Percentiles rank a stretch among this genome's conserved stretches.
phyloP scores from a whole-genome alignment of 1,284 basidiomycete species.

The Marasmius oreades region DNA sequence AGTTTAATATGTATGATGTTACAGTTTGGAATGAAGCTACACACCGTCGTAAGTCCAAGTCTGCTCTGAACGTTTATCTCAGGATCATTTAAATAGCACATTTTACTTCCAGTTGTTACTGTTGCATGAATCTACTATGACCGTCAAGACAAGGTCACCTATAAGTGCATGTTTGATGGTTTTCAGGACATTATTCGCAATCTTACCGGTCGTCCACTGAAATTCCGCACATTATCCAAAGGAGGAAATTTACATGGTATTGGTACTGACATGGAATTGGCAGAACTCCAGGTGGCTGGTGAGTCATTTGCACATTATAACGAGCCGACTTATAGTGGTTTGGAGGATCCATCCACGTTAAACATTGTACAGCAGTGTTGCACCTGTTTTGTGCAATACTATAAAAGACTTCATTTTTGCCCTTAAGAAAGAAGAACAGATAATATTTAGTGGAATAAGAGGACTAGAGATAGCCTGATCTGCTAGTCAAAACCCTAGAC shows the following conservation, averaged over 20 bases:
- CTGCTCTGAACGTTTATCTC: not conserved
- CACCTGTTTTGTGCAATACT: too few species aligned
- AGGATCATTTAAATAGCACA: not conserved
- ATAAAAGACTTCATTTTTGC: too few species aligned
- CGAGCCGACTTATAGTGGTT: slow-evolving; percentile 6
- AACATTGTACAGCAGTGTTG: too few species aligned
- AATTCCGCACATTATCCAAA: not conserved
- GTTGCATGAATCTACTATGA: slow-evolving; percentile 1
- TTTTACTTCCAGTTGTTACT: slow-evolving; percentile 4
- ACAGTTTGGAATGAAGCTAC: slow-evolving; percentile 7
- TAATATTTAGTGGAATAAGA: too few species aligned
- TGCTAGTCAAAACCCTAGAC: too few species aligned
- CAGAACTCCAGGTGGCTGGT: slow-evolving; percentile 1
- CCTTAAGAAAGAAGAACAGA: too few species aligned
- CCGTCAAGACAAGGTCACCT: not conserved
- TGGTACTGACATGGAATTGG: slow-evolving; percentile 8
- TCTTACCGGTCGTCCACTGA: not conserved
- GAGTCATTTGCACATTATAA: slow-evolving; percentile 2
- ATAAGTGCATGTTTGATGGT: slow-evolving; percentile 5
- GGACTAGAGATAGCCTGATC: too few species aligned
- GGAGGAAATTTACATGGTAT: slow-evolving; percentile 3
- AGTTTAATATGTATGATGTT: slow-evolving; percentile 6
- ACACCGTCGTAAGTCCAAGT: too few species aligned
- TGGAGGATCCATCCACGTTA: too few species aligned
- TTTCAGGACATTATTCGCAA: not conserved